Evolutionary conservation across 257 asterid genomes (phyloP).

Genomic region (Agastache rugosa): DNA sequence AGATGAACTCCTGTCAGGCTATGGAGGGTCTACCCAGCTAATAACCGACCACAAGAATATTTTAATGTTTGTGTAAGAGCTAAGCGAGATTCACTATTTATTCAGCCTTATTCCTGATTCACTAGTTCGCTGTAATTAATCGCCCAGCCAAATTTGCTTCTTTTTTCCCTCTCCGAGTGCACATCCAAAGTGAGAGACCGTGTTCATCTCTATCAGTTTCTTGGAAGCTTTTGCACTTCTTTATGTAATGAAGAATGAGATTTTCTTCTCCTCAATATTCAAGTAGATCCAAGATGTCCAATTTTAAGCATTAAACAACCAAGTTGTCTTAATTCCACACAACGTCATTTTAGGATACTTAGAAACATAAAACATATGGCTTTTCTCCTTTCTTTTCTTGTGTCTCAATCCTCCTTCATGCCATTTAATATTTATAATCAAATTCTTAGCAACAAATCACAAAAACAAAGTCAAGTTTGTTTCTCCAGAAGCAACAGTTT

Average conservation of each 20-base stretch:
- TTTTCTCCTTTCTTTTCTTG: constrained; percentile 10
- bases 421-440: constrained; percentile 8
- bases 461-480: constrained; percentile 8
- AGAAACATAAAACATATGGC: constrained; percentile 9
- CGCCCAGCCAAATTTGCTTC: neutral
- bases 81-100: neutral
- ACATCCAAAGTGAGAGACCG: neutral
- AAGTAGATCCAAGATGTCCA: constrained; percentile 4
- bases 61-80: neutral
- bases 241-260: constrained; percentile 8
- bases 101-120: constrained; percentile 2
- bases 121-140: neutral
- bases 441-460: constrained; percentile 28
- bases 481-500: neutral
- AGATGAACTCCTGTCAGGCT: neutral
- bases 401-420: constrained; percentile 11
- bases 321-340: neutral
- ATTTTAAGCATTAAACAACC: constrained; percentile 15
- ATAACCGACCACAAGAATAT: neutral
- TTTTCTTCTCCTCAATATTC: constrained; percentile 8
- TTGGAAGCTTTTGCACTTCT: constrained; percentile 21
- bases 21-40: neutral
- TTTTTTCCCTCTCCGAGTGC: neutral
- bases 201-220: constrained; percentile 9
- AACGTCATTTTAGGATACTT: constrained; percentile 2